Evolutionary conservation across 306 rosid species (phyloP), one percentile per base, ranked within the genome.

Genomic region (Styphnolobium japonicum): DNA sequence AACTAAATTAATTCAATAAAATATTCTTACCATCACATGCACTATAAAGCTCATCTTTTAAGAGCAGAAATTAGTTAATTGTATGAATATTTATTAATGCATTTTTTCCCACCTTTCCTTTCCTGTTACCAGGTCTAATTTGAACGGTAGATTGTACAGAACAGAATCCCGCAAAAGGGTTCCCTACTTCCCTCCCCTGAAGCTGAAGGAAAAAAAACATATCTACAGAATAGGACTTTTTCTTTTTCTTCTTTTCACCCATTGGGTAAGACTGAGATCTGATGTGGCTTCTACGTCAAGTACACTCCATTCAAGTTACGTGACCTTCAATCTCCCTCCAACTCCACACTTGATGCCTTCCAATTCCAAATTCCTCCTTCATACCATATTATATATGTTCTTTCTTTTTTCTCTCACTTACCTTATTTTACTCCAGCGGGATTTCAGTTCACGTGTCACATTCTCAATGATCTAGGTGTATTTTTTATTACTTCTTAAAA

Each of bases 261-360:
- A 21, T 9, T 68, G 80, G 76, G 45, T 48, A 40, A 77, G 84
- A 78, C 55, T 85, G 60, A 79, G 87, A 87, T 87, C 81, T 87
- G 83, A 67, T 53, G 83, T 90, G 70, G 66, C 91, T 87, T 90
- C 72, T 80, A 86, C 90, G 91, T 82, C 87, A 87, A 90, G 91
- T 65, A 83, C 86, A 60, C 85, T 71, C 53, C n/a, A 18, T 83
- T 70, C 2, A 52, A 63, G 74, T 87, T 87, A 87, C 90, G 85
- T 87, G 84, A 87, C 53, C 73, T 82, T 75, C 78, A 87, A 85
- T 78, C 81, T 80, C 81, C 62, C 61, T 84, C 81, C 84, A 68
- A 62, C 67, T 71, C 18, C 37, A n/a, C 65, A 2, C 55, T 31
- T 43, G 29, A 68, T 78, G 5, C 71, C 52, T 65, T 63, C 36